Evolutionary conservation across 192 early-diverging fungal species (phyloP).

Genomic region (Linderina pennispora): DNA sequence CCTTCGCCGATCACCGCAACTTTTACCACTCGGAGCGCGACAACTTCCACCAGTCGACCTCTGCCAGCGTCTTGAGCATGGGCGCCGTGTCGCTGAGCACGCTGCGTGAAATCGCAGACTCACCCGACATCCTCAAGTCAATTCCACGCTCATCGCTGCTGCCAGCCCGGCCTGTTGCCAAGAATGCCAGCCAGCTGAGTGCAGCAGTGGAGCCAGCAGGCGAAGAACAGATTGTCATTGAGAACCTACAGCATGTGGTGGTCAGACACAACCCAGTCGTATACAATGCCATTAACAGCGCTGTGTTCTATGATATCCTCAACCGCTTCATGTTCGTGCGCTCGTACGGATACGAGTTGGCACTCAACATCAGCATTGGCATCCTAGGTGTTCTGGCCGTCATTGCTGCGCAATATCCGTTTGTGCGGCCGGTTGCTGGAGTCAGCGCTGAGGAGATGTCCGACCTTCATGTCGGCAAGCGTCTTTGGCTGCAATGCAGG

Average conservation of each 20-base stretch:
- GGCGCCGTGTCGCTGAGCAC: slow-evolving; percentile 49
- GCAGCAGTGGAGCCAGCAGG: slow-evolving; percentile 18
- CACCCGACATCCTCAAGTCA: slow-evolving; percentile 7
- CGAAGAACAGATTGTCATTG: slow-evolving; percentile 3
- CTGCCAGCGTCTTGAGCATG: slow-evolving; percentile 58
- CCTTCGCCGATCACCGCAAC: slow-evolving; percentile 56
- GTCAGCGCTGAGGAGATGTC: background rate
- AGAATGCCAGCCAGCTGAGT: background rate
- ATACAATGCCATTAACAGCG: slow-evolving; percentile 11
- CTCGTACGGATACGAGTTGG: slow-evolving; percentile 26
- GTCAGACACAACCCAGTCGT: background rate
- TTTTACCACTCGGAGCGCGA: slow-evolving; percentile 63
- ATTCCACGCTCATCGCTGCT: slow-evolving; percentile 31
- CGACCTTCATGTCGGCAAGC: slow-evolving; percentile 3
- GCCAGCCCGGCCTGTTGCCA: slow-evolving; percentile 8
- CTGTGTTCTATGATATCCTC: slow-evolving; percentile 40
- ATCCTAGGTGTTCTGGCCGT: slow-evolving; percentile 16
- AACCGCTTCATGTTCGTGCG: slow-evolving; percentile 38
- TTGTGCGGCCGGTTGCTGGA: slow-evolving; percentile 16
- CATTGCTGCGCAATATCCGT: slow-evolving; percentile 29
- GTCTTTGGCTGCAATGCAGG: slow-evolving; percentile 35
- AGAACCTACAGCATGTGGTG: slow-evolving; percentile 3
- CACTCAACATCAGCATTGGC: slow-evolving; percentile 21
- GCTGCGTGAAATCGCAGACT: slow-evolving; percentile 48
- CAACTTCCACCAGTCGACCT: slow-evolving; percentile 45